Conservation (phyloP, 805 yeast genomes). For the Cyberlindnera saturnus region DNA sequence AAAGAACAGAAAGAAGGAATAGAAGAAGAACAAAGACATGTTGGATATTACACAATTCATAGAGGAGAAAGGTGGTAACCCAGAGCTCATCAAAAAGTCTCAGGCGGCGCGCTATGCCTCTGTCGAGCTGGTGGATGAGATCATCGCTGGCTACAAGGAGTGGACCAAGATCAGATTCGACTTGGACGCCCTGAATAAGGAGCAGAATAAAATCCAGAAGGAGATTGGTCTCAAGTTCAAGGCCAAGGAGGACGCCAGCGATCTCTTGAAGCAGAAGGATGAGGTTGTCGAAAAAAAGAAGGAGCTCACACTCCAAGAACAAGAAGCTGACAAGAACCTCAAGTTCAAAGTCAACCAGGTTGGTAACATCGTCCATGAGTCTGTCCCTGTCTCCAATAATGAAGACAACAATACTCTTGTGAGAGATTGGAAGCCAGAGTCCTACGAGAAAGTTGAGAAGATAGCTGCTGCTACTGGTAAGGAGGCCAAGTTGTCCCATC, state of each 20-base stretch:
- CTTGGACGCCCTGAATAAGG: constrained; percentile 84
- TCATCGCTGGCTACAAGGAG: constrained; percentile 80
- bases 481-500: constrained; percentile 83
- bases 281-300: constrained; percentile 65
- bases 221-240: constrained; percentile 89
- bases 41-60: constrained; percentile 88
- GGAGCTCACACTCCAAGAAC: constrained; percentile 59
- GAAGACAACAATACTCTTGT: constrained; percentile 90
- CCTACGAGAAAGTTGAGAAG: constrained; percentile 49
- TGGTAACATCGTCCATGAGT: constrained; percentile 91
- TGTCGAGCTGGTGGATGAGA: constrained; percentile 94
- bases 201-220: constrained; percentile 84
- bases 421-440: constrained; percentile 82
- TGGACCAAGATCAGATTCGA: constrained; percentile 91
- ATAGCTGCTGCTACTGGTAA: constrained; percentile 73
- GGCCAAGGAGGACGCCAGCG: constrained; percentile 90
- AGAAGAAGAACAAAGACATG: constrained; percentile 39
- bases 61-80: constrained; percentile 96
- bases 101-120: constrained; percentile 93
- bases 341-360: constrained; percentile 79
- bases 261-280: constrained; percentile 77
- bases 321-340: constrained; percentile 69
- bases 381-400: constrained; percentile 80
- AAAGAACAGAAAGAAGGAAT: neutral
- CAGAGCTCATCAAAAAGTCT: constrained; percentile 79